Evolutionary conservation across 1,139 yeast species (phyloP), one percentile per base, ranked within the genome.

Genomic region (Kazachstania sp.): DNA sequence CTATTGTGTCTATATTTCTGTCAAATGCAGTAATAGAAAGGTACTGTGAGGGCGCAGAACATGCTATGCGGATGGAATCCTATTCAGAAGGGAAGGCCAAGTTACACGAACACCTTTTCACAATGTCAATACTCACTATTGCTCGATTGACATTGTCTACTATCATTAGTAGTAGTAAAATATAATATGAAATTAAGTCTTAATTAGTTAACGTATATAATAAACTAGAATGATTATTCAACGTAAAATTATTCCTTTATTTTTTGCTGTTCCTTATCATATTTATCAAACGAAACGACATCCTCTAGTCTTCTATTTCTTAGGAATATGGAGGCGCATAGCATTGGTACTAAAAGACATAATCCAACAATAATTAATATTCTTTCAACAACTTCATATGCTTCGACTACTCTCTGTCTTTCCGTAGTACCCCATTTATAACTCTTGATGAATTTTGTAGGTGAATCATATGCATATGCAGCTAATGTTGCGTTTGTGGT

Each of bases 351-450:
- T n/a, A 46, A 30, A 5, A 52, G 40, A 9, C 47, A 28, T n/a
- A 80, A 60, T 13, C 82, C 85, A 37, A 75, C 71, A 44, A 77
- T 66, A 50, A 78, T 71, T 55, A 80, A 70, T 48, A 76, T 63
- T 56, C 70, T 69, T 63, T 81, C 86, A 38, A 79, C 72, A 48
- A 76, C 66, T 45, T 73, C 72, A 62, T 81, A 81, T 1, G 84
- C 74, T 40, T 59, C 65, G 7, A 77, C 81, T 42, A 79, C 70
- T 1, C 75, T 78, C 8, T 60, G 55, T 64, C 87, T 73, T 52
- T 72, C 77, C n/a, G 79, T 73, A 3, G 81, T 64, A 1, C 78
- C 84, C 81, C 83, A 78, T 4, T 74, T 61, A 55, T 79, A 68
- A 2, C 58, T 56, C 1, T 57, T 46, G 41, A 73, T 67, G 54